A percentile compares a stretch with the other conserved stretches of the same genome.
Evolutionary conservation across 1,139 yeast species (phyloP).

Genomic region (Kodamaea suecica): DNA sequence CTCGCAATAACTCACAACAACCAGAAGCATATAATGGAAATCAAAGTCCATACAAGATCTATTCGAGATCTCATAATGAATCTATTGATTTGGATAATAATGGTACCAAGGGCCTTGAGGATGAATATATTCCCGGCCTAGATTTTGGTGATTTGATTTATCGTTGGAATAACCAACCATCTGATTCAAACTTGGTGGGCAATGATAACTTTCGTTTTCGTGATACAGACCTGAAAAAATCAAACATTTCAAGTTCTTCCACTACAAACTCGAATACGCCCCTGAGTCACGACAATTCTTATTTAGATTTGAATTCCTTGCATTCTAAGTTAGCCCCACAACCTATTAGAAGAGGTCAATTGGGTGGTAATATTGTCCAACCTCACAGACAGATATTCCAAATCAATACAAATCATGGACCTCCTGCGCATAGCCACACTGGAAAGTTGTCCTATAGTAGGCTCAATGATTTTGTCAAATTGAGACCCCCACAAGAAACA

Average conservation of each 20-base stretch:
- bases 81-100: slow-evolving; percentile 15
- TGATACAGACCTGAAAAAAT: slow-evolving; percentile 7
- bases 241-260: slow-evolving; percentile 10
- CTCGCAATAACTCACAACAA: slow-evolving; percentile 2
- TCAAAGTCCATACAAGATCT: slow-evolving; percentile 18
- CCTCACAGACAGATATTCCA: slow-evolving; percentile 7
- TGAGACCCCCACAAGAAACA: slow-evolving; percentile 18
- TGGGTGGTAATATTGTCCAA: slow-evolving; percentile 4
- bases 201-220: background rate
- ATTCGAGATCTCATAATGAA: slow-evolving; percentile 34
- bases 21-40: slow-evolving; percentile 1
- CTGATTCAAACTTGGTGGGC: background rate
- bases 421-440: slow-evolving; percentile 7
- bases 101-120: slow-evolving; percentile 49
- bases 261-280: slow-evolving; percentile 25
- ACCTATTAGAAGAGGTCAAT: slow-evolving; percentile 26
- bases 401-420: slow-evolving; percentile 6
- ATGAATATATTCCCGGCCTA: slow-evolving; percentile 70
- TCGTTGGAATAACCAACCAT: slow-evolving; percentile 30
- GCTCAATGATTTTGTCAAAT: slow-evolving; percentile 25
- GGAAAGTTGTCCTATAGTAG: slow-evolving; percentile 22
- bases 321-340: slow-evolving; percentile 51
- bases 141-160: slow-evolving; percentile 46
- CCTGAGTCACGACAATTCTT: slow-evolving; percentile 34
- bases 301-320: slow-evolving; percentile 41